Base-by-base conservation (phyloP, 148 eudicot species). In the Heliosperma pusillum region DNA sequence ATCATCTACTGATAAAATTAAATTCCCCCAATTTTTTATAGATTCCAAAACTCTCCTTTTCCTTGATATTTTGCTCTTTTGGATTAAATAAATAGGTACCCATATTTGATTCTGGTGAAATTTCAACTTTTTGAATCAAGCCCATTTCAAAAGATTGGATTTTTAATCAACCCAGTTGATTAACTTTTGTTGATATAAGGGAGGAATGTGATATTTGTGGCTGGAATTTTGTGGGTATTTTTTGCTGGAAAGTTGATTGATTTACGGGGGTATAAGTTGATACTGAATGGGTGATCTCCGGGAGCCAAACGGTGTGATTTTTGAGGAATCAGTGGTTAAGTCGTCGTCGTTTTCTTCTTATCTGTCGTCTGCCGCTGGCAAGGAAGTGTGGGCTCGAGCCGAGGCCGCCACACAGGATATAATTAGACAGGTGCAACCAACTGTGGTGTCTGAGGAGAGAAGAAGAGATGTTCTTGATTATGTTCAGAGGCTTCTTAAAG, bases 391-490 rank as follows among this genome's bases (percentile, higher is more conserved):
- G 95, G 83, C 59, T 27, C 58, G 62, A 57, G 92, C 89, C 3
- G 92, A 90, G 69, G 77, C 62, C 74, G 84, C 79, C 1, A 76
- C 89, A 24, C 67, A 61, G 66, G 81, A 73, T 36, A 88, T 90
- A 36, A 84, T 88, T 36, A 57, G 77, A 10, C 82, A 82, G 82
- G 85, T 88, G 58, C 92, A 82, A 72, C 92, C 95, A 16, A 87
- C 86, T 76, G 75, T 82, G 71, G 86, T 80, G 11, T 87, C 95
- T 69, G 89, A 90, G 69, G 85, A 79, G 62, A 85, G 84, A 60
- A 85, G 95, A 61, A 81, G 66, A 66, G 79, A 80, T 78, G 89
- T 90, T 16, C 79, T 90, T 74, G 85, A 84, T 81, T 90, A 88
- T 85, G 83, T 90, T 68, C 89, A 87, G 71, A 79, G 83, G 65